These are phyloP conservation scores for Fusarium sp. DNA, from an alignment of 2,329 filamentous ascomycete genomes.

Conservation along the genomic window DNA sequence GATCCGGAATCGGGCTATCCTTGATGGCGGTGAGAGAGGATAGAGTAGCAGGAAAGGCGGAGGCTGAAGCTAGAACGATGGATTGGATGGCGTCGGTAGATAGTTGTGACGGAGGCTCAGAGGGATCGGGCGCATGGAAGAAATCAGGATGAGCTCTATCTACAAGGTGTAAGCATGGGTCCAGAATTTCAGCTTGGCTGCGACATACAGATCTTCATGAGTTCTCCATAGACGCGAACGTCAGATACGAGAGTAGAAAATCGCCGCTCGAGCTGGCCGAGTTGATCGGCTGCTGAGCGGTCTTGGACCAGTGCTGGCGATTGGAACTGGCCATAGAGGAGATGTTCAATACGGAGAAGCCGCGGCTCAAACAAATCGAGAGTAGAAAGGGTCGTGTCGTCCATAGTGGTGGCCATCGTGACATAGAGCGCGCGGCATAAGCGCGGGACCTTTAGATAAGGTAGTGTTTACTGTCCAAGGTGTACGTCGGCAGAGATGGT, in stretches of 20 bases:
- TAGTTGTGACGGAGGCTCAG: conserved; percentile 62
- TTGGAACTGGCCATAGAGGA: conserved; percentile 60
- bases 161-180: conserved; percentile 39
- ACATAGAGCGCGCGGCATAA: conserved; percentile 24
- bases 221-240: conserved; percentile 65
- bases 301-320: conserved; percentile 48
- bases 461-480: conserved; percentile 7
- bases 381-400: conserved; percentile 63
- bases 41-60: conserved; percentile 63
- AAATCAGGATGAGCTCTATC: conserved; percentile 64
- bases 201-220: conserved; percentile 67
- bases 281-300: conserved; percentile 53
- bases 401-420: conserved; percentile 53
- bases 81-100: conserved; percentile 61
- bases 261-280: conserved; percentile 63
- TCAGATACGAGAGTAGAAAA: conserved; percentile 60
- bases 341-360: conserved; percentile 67
- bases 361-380: conserved; percentile 66
- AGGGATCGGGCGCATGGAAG: conserved; percentile 59
- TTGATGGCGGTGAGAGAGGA: conserved; percentile 66
- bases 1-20: conserved; percentile 65
- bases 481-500: conserved; percentile 19
- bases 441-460: conserved; percentile 26
- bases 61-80: conserved; percentile 65
- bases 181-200: neutral